phyloP scores from a whole-genome alignment of 768 basidiomycete genomes.

The Pleurotus salmoneostramineus region DNA sequence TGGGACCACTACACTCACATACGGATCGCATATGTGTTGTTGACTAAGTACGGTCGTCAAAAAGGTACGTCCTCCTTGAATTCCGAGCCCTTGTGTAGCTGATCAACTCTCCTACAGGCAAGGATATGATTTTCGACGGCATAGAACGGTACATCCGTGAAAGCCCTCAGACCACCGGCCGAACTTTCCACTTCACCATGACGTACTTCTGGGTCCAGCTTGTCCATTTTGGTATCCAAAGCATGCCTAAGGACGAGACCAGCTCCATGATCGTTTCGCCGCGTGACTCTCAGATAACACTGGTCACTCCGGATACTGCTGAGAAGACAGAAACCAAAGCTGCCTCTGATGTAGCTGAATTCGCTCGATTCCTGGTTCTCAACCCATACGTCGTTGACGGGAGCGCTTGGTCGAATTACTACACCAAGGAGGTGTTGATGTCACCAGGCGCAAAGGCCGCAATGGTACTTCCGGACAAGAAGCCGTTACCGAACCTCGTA shows the following conservation, averaged over 20 bases:
- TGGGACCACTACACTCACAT: slow-evolving; percentile 51
- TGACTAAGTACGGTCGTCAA: slow-evolving; percentile 35
- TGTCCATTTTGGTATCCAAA: slow-evolving; percentile 41
- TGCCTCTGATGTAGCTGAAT: slow-evolving; percentile 12
- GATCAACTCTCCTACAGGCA: slow-evolving; percentile 22
- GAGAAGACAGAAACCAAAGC: not conserved
- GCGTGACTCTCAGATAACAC: not conserved
- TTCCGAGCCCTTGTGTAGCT: not conserved
- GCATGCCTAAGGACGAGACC: slow-evolving; percentile 13
- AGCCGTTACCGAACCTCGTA: slow-evolving; percentile 35
- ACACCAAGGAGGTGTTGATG: slow-evolving; percentile 41
- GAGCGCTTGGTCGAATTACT: slow-evolving; percentile 39
- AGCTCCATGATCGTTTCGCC: too few relatives aligned
- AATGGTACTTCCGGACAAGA: slow-evolving; percentile 44
- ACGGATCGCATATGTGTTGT: slow-evolving; percentile 37
- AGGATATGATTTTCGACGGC: slow-evolving; percentile 40
- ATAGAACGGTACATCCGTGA: slow-evolving; percentile 33
- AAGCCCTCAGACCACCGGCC: slow-evolving; percentile 30
- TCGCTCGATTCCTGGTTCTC: slow-evolving; percentile 31
- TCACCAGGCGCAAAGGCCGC: slow-evolving; percentile 28
- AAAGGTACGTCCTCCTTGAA: slow-evolving; percentile 25
- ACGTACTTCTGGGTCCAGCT: slow-evolving; percentile 51
- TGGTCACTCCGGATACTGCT: not conserved
- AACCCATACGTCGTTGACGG: slow-evolving; percentile 39
- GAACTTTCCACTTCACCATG: slow-evolving; percentile 42